A percentile compares a stretch with the other conserved stretches of the same genome.
Conservation (phyloP, 768 basidiomycete genomes). For the Saitozyma podzolica region DNA sequence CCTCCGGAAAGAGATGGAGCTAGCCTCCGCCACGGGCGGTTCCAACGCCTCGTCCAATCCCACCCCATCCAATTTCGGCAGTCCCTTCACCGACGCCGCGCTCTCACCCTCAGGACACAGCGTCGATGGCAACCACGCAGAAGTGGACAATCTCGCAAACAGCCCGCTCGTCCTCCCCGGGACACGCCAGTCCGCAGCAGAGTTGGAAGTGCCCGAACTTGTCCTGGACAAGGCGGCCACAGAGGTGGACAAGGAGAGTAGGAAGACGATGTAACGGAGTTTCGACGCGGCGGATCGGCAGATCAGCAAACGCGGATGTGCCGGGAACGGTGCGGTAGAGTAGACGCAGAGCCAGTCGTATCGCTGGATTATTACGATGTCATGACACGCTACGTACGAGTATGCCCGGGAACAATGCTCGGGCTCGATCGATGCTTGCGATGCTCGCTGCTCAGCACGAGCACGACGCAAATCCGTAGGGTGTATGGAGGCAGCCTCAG, state of each 20-base stretch:
- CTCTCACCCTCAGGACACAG: neutral
- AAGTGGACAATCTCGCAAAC: conserved; percentile 25
- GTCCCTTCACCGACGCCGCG: conserved; percentile 8
- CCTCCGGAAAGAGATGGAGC: conserved; percentile 83
- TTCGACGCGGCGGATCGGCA: neutral
- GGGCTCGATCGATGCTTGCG: too few species aligned
- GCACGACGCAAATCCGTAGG: too few species aligned
- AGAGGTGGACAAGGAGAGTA: conserved; percentile 17
- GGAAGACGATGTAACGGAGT: conserved; percentile 7
- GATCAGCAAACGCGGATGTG: too few species aligned
- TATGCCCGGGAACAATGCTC: too few species aligned
- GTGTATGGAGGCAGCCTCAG: too few species aligned
- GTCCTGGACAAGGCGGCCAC: conserved; percentile 27
- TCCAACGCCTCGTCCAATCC: conserved; percentile 11
- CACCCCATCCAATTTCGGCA: conserved; percentile 16
- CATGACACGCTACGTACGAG: too few species aligned
- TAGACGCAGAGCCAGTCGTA: too few species aligned
- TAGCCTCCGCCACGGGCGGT: conserved; percentile 51
- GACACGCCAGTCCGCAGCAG: conserved; percentile 14
- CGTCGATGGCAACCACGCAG: conserved; percentile 18
- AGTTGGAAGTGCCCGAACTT: conserved; percentile 37
- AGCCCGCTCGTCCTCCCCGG: conserved; percentile 46
- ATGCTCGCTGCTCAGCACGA: too few species aligned
- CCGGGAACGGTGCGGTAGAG: too few species aligned
- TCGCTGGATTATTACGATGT: too few species aligned